Percentiles rank a stretch among this genome's conserved stretches.
phyloP scores from a whole-genome alignment of 805 yeast species.

The Ascoidea tarda region DNA sequence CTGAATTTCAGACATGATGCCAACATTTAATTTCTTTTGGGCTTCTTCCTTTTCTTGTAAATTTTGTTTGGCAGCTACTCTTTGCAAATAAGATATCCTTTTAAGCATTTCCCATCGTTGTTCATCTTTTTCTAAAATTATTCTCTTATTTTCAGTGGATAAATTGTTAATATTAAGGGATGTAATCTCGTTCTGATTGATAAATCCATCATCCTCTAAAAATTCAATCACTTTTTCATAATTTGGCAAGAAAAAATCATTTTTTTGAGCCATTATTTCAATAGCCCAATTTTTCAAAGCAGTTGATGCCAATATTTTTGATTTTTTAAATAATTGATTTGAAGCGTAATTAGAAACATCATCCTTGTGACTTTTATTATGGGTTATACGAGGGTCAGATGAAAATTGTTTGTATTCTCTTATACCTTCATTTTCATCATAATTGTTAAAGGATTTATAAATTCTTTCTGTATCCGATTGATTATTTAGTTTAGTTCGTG shows the following conservation, averaged over 20 bases:
- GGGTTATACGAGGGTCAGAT: constrained; percentile 67
- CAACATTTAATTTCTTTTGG: constrained; percentile 17
- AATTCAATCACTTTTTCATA: constrained; percentile 42
- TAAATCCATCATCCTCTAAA: constrained; percentile 27
- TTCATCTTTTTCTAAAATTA: constrained; percentile 27
- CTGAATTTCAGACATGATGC: neutral
- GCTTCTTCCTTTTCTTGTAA: constrained; percentile 23
- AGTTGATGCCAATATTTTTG: constrained; percentile 37
- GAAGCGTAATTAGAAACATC: constrained; percentile 53
- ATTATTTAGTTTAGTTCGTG: constrained; percentile 13
- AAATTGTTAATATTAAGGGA: constrained; percentile 13
- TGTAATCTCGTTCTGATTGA: constrained; percentile 14
- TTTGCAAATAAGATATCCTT: constrained; percentile 54
- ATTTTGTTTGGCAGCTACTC: constrained; percentile 38
- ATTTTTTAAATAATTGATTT: constrained; percentile 25
- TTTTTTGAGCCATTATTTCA: constrained; percentile 18
- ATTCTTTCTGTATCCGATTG: constrained; percentile 13
- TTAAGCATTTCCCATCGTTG: constrained; percentile 64
- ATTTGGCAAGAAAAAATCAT: constrained; percentile 34
- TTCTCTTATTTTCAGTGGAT: constrained; percentile 24
- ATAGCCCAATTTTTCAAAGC: constrained; percentile 44
- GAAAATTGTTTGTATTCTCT: constrained; percentile 74
- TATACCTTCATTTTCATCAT: constrained; percentile 80
- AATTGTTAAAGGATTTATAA: constrained; percentile 59
- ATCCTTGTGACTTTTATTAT: constrained; percentile 42